Conservation (phyloP, 2,329 filamentous ascomycete genomes). For the Macrophomina phaseolina region DNA sequence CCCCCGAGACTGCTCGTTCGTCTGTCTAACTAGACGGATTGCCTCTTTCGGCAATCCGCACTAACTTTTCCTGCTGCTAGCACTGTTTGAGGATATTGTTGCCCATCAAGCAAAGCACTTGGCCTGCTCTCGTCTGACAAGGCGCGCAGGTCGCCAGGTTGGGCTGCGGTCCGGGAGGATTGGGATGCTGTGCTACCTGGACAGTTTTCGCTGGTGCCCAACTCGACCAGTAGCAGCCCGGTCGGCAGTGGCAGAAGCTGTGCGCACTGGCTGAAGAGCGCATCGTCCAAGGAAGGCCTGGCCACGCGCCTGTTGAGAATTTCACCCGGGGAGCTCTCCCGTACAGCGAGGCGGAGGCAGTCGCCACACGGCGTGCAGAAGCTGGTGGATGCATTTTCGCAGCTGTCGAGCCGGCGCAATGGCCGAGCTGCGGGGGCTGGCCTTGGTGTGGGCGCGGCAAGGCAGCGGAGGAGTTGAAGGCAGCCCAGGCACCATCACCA, state of each 20-base stretch:
- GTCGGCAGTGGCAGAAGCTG: not conserved
- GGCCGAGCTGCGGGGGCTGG: not conserved
- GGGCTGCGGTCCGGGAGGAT: conserved; percentile 3
- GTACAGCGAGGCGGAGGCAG: not conserved
- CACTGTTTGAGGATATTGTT: not conserved
- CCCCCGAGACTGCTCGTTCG: no score
- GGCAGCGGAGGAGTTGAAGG: no score
- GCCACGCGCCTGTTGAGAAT: not conserved
- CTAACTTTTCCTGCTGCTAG: conserved; percentile 1
- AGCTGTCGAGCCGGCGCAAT: not conserved
- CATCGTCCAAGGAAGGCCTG: not conserved
- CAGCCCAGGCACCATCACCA: not conserved
- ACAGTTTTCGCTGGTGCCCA: conserved; percentile 10
- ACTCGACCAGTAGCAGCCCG: not conserved
- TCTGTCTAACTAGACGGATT: not conserved
- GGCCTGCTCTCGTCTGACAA: not conserved
- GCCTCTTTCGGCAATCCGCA: not conserved
- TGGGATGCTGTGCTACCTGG: conserved; percentile 4
- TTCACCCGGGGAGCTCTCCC: not conserved
- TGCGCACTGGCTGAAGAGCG: not conserved
- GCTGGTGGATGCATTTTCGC: not conserved
- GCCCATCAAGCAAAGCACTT: not conserved
- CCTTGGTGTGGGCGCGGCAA: not conserved
- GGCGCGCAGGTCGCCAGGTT: not conserved
- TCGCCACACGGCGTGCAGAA: not conserved